Evolutionary conservation across 75 land plant species (phyloP).

Genomic region (Pinus albicaulis): DNA sequence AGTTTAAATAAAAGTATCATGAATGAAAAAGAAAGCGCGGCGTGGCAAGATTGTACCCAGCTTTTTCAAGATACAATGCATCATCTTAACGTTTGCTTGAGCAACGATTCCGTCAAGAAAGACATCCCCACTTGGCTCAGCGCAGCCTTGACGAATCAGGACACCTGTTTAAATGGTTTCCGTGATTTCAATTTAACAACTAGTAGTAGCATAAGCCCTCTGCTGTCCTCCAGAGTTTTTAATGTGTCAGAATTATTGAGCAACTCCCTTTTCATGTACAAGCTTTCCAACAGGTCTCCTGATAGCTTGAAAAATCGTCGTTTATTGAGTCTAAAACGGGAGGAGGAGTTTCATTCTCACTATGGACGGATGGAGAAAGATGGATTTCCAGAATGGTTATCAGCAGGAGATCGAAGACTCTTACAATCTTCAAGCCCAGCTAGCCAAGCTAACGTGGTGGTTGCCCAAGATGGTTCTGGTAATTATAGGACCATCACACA

Average conservation of each 20-base stretch:
- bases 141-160: not conserved
- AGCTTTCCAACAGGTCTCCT: not conserved
- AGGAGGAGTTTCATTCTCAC: not conserved
- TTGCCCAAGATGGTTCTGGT: conserved; percentile 33
- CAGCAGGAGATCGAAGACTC: not conserved
- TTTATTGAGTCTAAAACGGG: not conserved
- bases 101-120: no score
- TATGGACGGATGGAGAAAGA: not conserved
- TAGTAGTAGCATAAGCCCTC: not conserved
- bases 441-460: conserved; percentile 18
- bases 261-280: not conserved
- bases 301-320: not conserved
- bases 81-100: no score
- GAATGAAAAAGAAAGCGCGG: no score
- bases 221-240: not conserved
- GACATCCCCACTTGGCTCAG: no score
- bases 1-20: no score
- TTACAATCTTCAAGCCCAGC: not conserved
- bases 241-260: not conserved
- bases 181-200: not conserved
- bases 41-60: no score
- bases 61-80: no score
- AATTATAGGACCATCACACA: conserved; percentile 3
- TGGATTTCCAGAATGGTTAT: conserved; percentile 21
- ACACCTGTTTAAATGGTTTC: not conserved